Conservation (phyloP, 805 yeast genomes). For the Kluyveromyces starmeri region DNA sequence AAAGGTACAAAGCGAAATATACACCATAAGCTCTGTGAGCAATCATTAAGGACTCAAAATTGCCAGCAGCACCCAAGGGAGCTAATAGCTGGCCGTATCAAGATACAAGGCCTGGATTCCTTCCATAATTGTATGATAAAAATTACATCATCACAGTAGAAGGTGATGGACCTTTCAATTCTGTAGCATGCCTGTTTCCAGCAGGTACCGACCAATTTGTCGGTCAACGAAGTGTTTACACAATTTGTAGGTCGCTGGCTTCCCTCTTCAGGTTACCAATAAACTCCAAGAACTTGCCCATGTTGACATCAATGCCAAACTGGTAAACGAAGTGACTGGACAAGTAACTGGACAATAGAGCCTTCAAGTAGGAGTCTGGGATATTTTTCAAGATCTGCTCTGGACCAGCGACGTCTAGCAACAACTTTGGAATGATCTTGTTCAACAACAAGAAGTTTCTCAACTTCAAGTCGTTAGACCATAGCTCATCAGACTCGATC, state of each 20-base stretch:
- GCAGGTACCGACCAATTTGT: no score
- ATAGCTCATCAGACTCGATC: conserved; percentile 68
- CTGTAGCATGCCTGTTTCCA: no score
- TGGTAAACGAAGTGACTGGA: conserved; percentile 81
- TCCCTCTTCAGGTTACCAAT: conserved; percentile 48
- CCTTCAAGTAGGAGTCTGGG: conserved; percentile 80
- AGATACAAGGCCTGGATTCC: no score
- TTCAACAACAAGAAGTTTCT: conserved; percentile 61
- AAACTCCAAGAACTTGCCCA: conserved; percentile 65
- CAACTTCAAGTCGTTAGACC: conserved; percentile 72
- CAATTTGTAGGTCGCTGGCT: conserved; percentile 9
- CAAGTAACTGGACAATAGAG: conserved; percentile 78
- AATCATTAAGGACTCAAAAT: no score
- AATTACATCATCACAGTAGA: no score
- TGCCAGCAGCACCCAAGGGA: no score
- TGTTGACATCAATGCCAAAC: conserved; percentile 69
- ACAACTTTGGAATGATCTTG: conserved; percentile 69
- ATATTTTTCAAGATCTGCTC: conserved; percentile 63
- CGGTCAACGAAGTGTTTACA: no score
- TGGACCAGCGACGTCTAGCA: conserved; percentile 57
- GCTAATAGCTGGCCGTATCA: no score
- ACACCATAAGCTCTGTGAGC: no score
- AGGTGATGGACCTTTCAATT: no score
- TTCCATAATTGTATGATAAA: no score
- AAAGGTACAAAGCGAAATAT: no score